phyloP scores from a whole-genome alignment of 257 asterid species.

The Sherardia arvensis region DNA sequence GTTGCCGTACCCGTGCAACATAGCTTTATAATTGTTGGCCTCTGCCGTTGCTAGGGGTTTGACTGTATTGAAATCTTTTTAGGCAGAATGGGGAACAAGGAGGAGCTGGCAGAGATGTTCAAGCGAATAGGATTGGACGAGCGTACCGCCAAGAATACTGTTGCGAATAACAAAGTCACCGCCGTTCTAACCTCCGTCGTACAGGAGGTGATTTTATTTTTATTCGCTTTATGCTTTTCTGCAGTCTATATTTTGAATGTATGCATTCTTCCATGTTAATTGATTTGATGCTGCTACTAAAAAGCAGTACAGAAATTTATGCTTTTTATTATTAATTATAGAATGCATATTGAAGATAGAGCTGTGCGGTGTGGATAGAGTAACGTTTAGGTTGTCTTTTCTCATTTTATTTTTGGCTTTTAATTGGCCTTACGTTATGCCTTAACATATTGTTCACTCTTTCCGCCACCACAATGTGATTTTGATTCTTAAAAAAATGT shows the following conservation, averaged over 20 bases:
- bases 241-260: background rate
- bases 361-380: background rate
- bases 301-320: background rate
- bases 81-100: constrained; percentile 7
- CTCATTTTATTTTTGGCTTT: no score
- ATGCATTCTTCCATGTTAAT: background rate
- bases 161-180: constrained; percentile 39
- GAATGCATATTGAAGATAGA: background rate
- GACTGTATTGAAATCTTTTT: background rate
- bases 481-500: background rate
- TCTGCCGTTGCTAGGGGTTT: no score
- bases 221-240: background rate
- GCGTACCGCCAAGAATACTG: constrained; percentile 36
- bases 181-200: constrained; percentile 33
- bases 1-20: no score
- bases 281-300: background rate
- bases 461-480: background rate
- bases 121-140: constrained; percentile 39
- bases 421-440: no score
- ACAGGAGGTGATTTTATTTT: constrained; percentile 25
- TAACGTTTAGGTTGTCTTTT: background rate
- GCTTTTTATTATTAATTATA: background rate
- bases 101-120: constrained; percentile 23
- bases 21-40: no score
- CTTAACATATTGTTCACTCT: background rate